Evolutionary conservation across 1,284 basidiomycete genomes (phyloP).

Genomic region (Schizopora paradoxa): DNA sequence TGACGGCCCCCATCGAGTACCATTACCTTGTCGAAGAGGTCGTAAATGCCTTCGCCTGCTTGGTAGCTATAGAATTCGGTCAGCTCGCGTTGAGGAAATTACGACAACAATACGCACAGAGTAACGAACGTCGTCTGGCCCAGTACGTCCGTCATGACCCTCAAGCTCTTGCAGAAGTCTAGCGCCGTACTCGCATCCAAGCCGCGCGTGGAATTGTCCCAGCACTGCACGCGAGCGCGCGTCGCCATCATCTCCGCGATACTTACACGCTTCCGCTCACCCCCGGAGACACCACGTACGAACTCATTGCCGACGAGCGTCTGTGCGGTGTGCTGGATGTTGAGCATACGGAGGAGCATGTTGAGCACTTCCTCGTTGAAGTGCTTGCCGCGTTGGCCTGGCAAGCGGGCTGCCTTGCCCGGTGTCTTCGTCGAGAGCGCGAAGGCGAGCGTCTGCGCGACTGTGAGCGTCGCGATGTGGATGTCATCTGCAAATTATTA

Average conservation of each 20-base stretch:
- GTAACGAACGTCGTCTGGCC: constrained; percentile 76
- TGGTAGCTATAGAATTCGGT: constrained; percentile 55
- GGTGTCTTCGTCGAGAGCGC: constrained; percentile 66
- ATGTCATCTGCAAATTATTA: constrained; percentile 49
- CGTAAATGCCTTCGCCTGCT: constrained; percentile 71
- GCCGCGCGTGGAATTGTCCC: constrained; percentile 83
- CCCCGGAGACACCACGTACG: constrained; percentile 82
- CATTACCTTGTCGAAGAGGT: constrained; percentile 77
- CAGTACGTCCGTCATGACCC: constrained; percentile 73
- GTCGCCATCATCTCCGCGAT: constrained; percentile 85
- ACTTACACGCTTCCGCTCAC: constrained; percentile 82
- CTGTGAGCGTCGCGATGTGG: constrained; percentile 74
- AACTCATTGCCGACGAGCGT: constrained; percentile 84
- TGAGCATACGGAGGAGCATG: constrained; percentile 71
- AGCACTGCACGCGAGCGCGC: constrained; percentile 70
- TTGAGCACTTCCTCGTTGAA: constrained; percentile 54
- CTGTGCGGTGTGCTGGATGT: constrained; percentile 68
- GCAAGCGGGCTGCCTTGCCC: constrained; percentile 65
- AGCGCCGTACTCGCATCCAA: constrained; percentile 85
- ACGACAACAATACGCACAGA: constrained; percentile 51
- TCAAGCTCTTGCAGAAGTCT: constrained; percentile 68
- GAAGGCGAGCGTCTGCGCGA: constrained; percentile 65
- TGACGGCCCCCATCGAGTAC: constrained; percentile 80
- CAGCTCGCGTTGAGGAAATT: constrained; percentile 26
- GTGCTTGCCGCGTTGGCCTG: constrained; percentile 54